Evolutionary conservation across 2,329 filamentous ascomycete genomes (phyloP), one percentile per base, ranked within the genome.

Genomic region (Exophiala dermatitidis): DNA sequence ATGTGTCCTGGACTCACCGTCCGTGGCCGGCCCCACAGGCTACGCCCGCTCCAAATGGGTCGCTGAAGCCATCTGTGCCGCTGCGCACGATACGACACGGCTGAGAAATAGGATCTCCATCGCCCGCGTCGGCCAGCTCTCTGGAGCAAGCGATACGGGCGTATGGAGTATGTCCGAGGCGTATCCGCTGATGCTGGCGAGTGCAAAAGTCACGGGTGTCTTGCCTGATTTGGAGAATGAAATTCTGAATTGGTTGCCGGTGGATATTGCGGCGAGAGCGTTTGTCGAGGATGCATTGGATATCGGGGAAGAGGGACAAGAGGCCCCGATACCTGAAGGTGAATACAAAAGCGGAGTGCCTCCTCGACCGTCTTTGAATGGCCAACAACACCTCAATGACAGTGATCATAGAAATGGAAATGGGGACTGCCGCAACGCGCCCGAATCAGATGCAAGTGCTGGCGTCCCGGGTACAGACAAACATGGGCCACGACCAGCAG

Each of bases 1-100:
- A 7, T 38, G 36, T 12, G 10, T 57, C 38, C 12, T 52, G 26
- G 3, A 46, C 19, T 33, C 46, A n/a, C 53, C 56, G n/a, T 4
- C 45, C 5, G 46, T 41, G 9, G 34, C 77, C 1, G 73, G 74
- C 1, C 63, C 70, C 0, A 67, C 80, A 3, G 80, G 80, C 3
- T 83, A 83, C 59, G 74, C 77, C 1, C 72, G 72, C 30, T 81
- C 77, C 1, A 77, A 80, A 66, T 81, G 79, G 78, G 77, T 81
- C 1, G 79, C 78, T 1, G 80, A 83, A 66, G 69, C 69, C 12
- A 74, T 81, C 6, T 81, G 54, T 38, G 60, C 69, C 0, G 61
- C 67, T 4, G 74, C 74, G 10, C 63, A 65, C 43, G 51, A 65
- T 10, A 37, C 19, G 4, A 33, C 34, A 12, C 47, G 28, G 29